phyloP scores from a whole-genome alignment of 164 flowering plant species.

The Cinnamomum chago region DNA sequence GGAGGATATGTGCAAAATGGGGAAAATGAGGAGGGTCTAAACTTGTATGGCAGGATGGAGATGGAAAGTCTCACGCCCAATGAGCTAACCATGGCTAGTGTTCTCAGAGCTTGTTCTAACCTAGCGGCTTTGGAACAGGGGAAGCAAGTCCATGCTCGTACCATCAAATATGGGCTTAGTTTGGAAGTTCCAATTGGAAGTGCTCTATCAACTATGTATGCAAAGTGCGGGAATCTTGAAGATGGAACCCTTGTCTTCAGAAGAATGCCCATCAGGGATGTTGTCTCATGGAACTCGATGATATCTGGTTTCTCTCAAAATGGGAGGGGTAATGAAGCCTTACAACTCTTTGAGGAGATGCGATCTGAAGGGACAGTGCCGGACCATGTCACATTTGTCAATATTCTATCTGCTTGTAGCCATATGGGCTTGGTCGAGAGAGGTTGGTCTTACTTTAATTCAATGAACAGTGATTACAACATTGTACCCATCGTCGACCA shows the following conservation, averaged over 20 bases:
- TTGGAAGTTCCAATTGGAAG: conserved; percentile 64
- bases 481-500: conserved; percentile 61
- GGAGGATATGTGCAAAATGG: conserved; percentile 80
- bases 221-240: conserved; percentile 67
- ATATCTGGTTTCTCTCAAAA: conserved; percentile 82
- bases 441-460: conserved; percentile 61
- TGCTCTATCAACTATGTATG: conserved; percentile 76
- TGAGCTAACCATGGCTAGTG: conserved; percentile 73
- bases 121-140: conserved; percentile 83
- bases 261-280: conserved; percentile 57
- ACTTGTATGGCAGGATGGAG: conserved; percentile 62
- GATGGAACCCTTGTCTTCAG: conserved; percentile 57
- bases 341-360: conserved; percentile 74
- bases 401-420: conserved; percentile 80
- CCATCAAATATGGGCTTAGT: conserved; percentile 62
- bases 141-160: conserved; percentile 67
- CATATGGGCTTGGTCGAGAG: conserved; percentile 69
- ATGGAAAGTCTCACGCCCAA: conserved; percentile 58
- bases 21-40: conserved; percentile 66
- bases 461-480: conserved; percentile 46
- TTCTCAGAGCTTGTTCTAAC: conserved; percentile 71
- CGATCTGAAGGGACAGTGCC: conserved; percentile 46
- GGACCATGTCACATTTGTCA: conserved; percentile 71
- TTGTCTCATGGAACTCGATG: conserved; percentile 80
- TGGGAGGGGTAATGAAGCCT: conserved; percentile 59